phyloP scores from a whole-genome alignment of 768 basidiomycete genomes.

The Termitomyces sp. region DNA sequence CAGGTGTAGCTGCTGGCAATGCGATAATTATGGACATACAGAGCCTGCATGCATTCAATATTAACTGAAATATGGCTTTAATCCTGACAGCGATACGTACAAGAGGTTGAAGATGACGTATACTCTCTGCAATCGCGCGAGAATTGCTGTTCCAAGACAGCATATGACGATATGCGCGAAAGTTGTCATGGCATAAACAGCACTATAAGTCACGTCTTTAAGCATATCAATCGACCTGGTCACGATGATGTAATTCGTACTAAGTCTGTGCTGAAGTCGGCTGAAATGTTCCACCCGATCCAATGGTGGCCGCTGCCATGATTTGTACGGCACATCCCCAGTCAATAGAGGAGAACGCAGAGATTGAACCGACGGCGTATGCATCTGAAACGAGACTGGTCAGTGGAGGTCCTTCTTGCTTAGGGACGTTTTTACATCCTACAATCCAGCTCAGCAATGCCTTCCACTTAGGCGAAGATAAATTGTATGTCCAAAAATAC shows the following conservation, averaged over 20 bases:
- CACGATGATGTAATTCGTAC: conserved; percentile 12
- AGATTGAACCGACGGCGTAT: conserved; percentile 37
- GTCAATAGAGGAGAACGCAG: conserved; percentile 46
- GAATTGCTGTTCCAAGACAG: conserved; percentile 58
- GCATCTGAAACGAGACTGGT: conserved; percentile 35
- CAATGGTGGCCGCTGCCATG: conserved; percentile 44
- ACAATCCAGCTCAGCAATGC: conserved; percentile 66
- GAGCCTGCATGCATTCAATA: conserved; percentile 31
- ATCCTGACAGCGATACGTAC: conserved; percentile 30
- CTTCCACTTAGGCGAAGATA: conserved; percentile 51
- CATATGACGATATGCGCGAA: conserved; percentile 60
- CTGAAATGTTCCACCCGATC: conserved; percentile 24
- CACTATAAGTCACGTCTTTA: conserved; percentile 33
- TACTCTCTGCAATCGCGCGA: conserved; percentile 45
- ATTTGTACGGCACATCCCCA: conserved; percentile 60
- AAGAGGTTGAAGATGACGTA: conserved; percentile 38
- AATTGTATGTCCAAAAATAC: conserved; percentile 65
- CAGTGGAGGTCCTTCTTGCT: neutral
- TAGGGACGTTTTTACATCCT: conserved; percentile 41
- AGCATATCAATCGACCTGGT: neutral
- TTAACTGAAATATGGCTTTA: neutral
- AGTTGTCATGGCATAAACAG: conserved; percentile 60
- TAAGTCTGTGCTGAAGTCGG: conserved; percentile 28
- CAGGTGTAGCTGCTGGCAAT: conserved; percentile 59
- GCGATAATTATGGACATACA: conserved; percentile 66